Evolutionary conservation across 768 basidiomycete species (phyloP), one percentile per base, ranked within the genome.

Genomic region (Tremella mesenterica): DNA sequence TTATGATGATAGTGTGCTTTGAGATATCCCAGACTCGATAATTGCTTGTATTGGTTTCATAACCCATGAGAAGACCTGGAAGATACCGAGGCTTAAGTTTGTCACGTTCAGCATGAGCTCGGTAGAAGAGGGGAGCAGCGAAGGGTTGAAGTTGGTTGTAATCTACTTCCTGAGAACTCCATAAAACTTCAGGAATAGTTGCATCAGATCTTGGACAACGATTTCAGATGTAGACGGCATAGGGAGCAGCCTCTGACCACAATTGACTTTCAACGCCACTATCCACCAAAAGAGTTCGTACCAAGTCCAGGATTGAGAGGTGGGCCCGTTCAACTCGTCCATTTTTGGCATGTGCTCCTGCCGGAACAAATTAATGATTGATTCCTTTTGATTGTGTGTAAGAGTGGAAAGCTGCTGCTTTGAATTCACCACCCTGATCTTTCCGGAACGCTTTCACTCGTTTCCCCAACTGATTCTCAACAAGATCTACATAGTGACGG

Each of bases 291-390:
- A 12, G n/a, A 12, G 52, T 54, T 12, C 52, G 44, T 13, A 48
- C 45, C 1, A 23, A 8, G 21, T 54, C 33, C 6, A 47, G 52
- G 12, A 54, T 25, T 1, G 52, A 39, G 20, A 54, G 46, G 29
- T 54, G 52, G 1, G 26, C 45, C 2, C 52, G n/a, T 41, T 54
- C 52, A 13, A 54, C 52, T 38, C 52, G 18, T 9, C 30, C 52
- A n/a, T 54, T 54, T 29, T 54, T 44, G n/a, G n/a, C n/a, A n/a
- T n/a, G n/a, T n/a, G n/a, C n/a, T n/a, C n/a, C n/a, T n/a, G n/a
- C n/a, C n/a, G 31, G 52, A 6, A 39, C 33, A 14, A 34, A 28
- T 8, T 18, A 18, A 38, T 54, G 52, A 23, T 54, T 13, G 33
- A 54, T 54, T 4, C 52, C 52, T 28, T 52, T 52, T 4, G 9